phyloP scores from a whole-genome alignment of 2,329 filamentous ascomycete species.

The Diaporthe vexans region DNA sequence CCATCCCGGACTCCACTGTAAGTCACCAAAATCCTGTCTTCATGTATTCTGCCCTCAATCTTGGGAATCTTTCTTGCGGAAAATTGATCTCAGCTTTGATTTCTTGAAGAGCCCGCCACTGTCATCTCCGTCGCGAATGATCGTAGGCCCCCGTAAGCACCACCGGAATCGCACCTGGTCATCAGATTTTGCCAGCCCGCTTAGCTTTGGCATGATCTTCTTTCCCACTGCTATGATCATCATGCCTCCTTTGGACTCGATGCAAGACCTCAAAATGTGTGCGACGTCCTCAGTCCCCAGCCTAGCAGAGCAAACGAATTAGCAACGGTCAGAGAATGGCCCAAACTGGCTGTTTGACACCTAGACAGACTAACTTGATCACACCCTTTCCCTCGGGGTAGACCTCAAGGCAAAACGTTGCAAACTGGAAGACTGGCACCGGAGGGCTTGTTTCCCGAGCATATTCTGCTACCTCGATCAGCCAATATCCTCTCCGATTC shows the following conservation, averaged over 20 bases:
- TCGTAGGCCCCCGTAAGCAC: background rate
- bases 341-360: background rate
- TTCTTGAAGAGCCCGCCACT: background rate
- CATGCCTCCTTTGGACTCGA: background rate
- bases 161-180: background rate
- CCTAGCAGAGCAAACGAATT: background rate
- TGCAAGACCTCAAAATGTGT: background rate
- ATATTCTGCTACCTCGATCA: background rate
- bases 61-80: background rate
- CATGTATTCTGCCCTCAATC: background rate
- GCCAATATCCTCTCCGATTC: background rate
- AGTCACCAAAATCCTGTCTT: background rate
- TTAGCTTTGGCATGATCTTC: conserved; percentile 7
- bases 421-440: conserved; percentile 6
- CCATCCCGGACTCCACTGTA: background rate
- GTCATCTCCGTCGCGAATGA: background rate
- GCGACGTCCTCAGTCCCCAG: background rate
- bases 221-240: background rate
- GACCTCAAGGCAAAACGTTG: conserved; percentile 11
- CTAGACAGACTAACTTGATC: background rate
- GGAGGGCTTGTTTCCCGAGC: background rate
- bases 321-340: background rate
- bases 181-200: background rate
- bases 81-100: background rate
- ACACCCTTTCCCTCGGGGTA: background rate